phyloP scores from a whole-genome alignment of 2,329 filamentous ascomycete species.

The Pseudogymnoascus sp. region DNA sequence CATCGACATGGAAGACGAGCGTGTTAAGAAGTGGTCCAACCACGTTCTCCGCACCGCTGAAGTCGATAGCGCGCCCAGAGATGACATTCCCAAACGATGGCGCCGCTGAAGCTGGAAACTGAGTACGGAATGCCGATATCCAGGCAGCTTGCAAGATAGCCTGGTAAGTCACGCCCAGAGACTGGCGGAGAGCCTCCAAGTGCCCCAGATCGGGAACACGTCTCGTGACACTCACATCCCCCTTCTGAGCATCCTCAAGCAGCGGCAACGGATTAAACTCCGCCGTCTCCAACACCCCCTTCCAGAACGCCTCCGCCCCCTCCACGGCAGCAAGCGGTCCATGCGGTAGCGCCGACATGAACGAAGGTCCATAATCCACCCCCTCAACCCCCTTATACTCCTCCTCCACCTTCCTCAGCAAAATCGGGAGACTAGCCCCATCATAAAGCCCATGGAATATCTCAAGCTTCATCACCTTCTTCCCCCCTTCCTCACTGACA shows the following conservation, averaged over 20 bases:
- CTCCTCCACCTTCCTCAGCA: slow-evolving; percentile 51
- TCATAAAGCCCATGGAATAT: slow-evolving; percentile 88
- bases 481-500: neutral
- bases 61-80: slow-evolving; percentile 66
- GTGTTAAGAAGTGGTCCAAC: slow-evolving; percentile 89
- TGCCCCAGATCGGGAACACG: slow-evolving; percentile 30
- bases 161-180: slow-evolving; percentile 67
- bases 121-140: slow-evolving; percentile 51
- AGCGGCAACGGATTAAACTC: slow-evolving; percentile 24
- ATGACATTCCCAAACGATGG: slow-evolving; percentile 63
- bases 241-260: slow-evolving; percentile 11
- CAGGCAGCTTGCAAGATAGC: slow-evolving; percentile 70
- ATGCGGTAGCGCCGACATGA: slow-evolving; percentile 58
- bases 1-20: slow-evolving; percentile 56
- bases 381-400: slow-evolving; percentile 37
- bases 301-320: slow-evolving; percentile 61
- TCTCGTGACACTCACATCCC: slow-evolving; percentile 21
- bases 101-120: slow-evolving; percentile 36
- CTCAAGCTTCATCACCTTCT: slow-evolving; percentile 46
- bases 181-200: slow-evolving; percentile 46
- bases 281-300: slow-evolving; percentile 37
- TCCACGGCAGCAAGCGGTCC: slow-evolving; percentile 53
- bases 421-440: slow-evolving; percentile 64
- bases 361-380: slow-evolving; percentile 40
- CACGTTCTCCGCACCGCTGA: slow-evolving; percentile 56